Percentiles rank a stretch among this genome's conserved stretches.
These are phyloP conservation scores for Sclerotinia subarctica DNA, from an alignment of 2,329 filamentous ascomycete species.

Conservation along the genomic window DNA sequence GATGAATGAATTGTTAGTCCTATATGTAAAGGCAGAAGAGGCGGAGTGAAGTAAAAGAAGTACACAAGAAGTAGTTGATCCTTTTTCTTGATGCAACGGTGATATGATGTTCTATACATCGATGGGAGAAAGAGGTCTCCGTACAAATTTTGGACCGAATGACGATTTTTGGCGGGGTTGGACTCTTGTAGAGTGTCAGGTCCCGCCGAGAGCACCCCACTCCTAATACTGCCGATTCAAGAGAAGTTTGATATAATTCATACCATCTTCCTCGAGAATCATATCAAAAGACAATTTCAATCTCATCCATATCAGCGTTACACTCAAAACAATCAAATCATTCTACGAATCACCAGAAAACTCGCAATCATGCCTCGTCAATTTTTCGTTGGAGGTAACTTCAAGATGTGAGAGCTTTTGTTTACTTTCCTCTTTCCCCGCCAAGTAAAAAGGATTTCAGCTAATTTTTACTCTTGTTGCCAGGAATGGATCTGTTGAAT, in stretches of 20 bases:
- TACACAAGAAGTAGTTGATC: background rate
- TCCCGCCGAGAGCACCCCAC: constrained; percentile 12
- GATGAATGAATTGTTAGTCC: too few relatives aligned
- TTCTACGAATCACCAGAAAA: constrained; percentile 19
- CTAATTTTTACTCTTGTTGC: constrained; percentile 13
- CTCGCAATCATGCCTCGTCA: constrained; percentile 72
- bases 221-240: constrained; percentile 16
- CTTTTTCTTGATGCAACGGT: background rate
- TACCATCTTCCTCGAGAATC: background rate
- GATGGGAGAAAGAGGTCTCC: background rate
- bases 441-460: constrained; percentile 14
- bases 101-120: background rate
- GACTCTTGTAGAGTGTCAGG: constrained; percentile 7
- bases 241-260: constrained; percentile 16
- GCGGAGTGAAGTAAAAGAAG: background rate
- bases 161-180: constrained; percentile 19
- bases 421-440: constrained; percentile 13
- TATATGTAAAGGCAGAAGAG: background rate
- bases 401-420: constrained; percentile 78
- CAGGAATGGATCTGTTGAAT: constrained; percentile 90
- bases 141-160: constrained; percentile 9
- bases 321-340: background rate
- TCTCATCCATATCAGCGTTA: background rate
- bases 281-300: background rate
- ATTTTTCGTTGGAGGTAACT: constrained; percentile 98